Evolutionary conservation across 2,329 filamentous ascomycete genomes (phyloP), one percentile per base, ranked within the genome.

Genomic region (Cryphonectria radicalis): DNA sequence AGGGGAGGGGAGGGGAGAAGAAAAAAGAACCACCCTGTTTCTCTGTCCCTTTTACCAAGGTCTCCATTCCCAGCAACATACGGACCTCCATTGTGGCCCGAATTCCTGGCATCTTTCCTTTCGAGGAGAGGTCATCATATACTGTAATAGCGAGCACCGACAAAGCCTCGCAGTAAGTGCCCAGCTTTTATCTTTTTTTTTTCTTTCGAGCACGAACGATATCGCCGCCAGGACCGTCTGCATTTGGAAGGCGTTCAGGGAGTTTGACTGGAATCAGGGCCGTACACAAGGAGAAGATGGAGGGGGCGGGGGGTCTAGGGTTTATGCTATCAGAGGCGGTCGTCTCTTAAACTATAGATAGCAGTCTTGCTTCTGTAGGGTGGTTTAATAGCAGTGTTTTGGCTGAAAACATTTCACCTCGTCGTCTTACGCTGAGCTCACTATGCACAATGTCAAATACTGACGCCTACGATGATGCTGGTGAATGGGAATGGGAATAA

Each of bases 221-320:
- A 59, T 57, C 25, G 6, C 28, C 28, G 6, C 55, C 35, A 59
- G 55, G 35, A 13, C 22, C 50, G 40, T 67, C 66, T 72, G 71
- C 71, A 72, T 72, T 65, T 68, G 43, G 57, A 46, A 25, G 71
- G 71, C 71, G 71, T 72, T 72, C 57, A 50, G n/a, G 25, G 65
- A 66, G 50, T 57, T 43, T 43, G 64, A 62, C 63, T 59, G 14
- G 43, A 69, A 62, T 40, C 10, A 25, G 60, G 42, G 42, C 32
- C 50, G 67, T 62, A 46, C 59, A 66, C 22, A 7, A 60, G 22
- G 37, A 40, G 37, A 40, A 63, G 60, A 42, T 14, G 53, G 53
- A 17, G 46, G 53, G 4, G 55, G 55, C 13, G 32, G 32, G 32
- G 32, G 32, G 32, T 32, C 13, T 28, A 35, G 25, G 28, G 5